phyloP scores from a whole-genome alignment of 1,284 basidiomycete genomes.

The Athelia psychrophila region DNA sequence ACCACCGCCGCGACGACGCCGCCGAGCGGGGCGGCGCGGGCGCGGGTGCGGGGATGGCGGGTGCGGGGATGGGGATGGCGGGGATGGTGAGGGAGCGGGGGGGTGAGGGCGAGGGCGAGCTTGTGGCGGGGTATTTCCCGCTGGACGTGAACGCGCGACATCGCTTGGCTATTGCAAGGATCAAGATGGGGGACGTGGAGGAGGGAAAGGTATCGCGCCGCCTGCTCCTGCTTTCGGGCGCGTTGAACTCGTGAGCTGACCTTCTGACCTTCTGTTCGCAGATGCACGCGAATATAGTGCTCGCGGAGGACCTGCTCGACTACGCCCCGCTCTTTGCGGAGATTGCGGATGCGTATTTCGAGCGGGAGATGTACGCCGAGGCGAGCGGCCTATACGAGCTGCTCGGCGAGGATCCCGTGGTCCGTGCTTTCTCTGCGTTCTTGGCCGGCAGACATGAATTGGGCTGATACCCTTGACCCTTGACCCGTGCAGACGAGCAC shows the following conservation, averaged over 20 bases:
- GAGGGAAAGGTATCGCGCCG: constrained; percentile 75
- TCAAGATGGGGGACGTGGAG: constrained; percentile 77
- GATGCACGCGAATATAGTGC: constrained; percentile 75
- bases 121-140: constrained; percentile 55
- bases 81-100: constrained; percentile 15
- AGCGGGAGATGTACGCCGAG: constrained; percentile 67
- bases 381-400: constrained; percentile 79
- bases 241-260: background rate
- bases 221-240: constrained; percentile 4
- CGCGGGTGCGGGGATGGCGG: constrained; percentile 19
- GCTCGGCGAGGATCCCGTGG: constrained; percentile 70
- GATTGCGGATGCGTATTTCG: constrained; percentile 83
- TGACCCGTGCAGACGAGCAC: constrained; percentile 68
- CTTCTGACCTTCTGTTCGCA: constrained; percentile 22
- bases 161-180: constrained; percentile 82
- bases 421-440: constrained; percentile 29
- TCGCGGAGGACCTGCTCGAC: constrained; percentile 69
- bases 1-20: constrained; percentile 41
- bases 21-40: constrained; percentile 9
- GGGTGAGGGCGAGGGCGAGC: constrained; percentile 28
- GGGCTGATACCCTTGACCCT: background rate
- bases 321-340: constrained; percentile 80
- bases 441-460: background rate
- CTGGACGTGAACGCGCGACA: constrained; percentile 84
- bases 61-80: constrained; percentile 14